phyloP scores from a whole-genome alignment of 1,139 yeast genomes.

The Tardiomyces blankii region DNA sequence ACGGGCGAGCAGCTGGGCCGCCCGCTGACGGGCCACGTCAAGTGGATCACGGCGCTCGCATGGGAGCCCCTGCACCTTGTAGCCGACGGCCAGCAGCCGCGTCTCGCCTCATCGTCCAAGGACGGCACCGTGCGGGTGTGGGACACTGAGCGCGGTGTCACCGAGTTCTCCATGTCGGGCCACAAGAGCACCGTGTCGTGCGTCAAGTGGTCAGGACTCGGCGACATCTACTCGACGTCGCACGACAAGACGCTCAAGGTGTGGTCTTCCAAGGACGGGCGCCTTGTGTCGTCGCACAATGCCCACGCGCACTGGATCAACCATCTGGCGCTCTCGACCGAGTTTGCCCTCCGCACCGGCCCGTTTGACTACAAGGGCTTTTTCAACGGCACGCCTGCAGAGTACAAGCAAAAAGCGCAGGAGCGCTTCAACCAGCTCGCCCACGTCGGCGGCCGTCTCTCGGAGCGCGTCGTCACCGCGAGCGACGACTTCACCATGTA shows the following conservation, averaged over 20 bases:
- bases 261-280: constrained; percentile 81
- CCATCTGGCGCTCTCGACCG: constrained; percentile 85
- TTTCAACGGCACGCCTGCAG: constrained; percentile 31
- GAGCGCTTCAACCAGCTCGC: constrained; percentile 71
- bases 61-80: constrained; percentile 94
- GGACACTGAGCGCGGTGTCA: constrained; percentile 70
- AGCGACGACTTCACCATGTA: constrained; percentile 98
- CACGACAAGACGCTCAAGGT: constrained; percentile 91
- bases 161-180: constrained; percentile 69
- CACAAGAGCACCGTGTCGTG: constrained; percentile 87
- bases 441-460: constrained; percentile 50
- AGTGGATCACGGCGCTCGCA: constrained; percentile 80
- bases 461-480: constrained; percentile 86
- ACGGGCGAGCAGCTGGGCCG: constrained; percentile 69
- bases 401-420: constrained; percentile 49
- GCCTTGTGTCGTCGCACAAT: constrained; percentile 65
- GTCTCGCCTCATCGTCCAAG: constrained; percentile 80
- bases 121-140: constrained; percentile 86
- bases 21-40: constrained; percentile 68
- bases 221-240: constrained; percentile 77
- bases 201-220: constrained; percentile 93
- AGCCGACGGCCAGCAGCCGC: constrained; percentile 50
- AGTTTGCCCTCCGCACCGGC: constrained; percentile 76
- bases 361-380: constrained; percentile 52
- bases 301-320: constrained; percentile 98